Evolutionary conservation across 2,329 filamentous ascomycete genomes (phyloP).

Genomic region (Aspergillus uvarum): DNA sequence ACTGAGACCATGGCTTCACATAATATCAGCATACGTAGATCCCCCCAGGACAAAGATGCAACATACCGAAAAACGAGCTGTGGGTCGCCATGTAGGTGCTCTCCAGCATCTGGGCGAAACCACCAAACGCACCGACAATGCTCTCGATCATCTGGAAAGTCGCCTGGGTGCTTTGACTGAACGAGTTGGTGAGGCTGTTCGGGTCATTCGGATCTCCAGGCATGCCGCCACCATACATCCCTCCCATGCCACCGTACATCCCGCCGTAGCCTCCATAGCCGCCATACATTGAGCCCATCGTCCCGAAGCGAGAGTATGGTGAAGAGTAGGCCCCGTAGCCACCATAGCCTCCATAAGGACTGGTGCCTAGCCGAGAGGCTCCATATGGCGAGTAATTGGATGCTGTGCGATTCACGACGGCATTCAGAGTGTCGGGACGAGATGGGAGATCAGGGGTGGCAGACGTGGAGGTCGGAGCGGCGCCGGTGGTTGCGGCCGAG

Average conservation of each 20-base stretch:
- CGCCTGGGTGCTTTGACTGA: slow-evolving; percentile 90
- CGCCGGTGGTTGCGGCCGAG: slow-evolving; percentile 33
- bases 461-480: slow-evolving; percentile 47
- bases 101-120: slow-evolving; percentile 98
- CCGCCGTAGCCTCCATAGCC: slow-evolving; percentile 36
- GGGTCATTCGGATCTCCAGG: slow-evolving; percentile 75
- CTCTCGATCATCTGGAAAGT: slow-evolving; percentile 99
- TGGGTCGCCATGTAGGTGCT: slow-evolving; percentile 99
- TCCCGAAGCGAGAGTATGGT: background rate
- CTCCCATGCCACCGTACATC: slow-evolving; percentile 41
- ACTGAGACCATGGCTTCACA: slow-evolving; percentile 85
- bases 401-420: slow-evolving; percentile 83
- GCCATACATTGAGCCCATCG: slow-evolving; percentile 46
- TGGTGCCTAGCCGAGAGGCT: slow-evolving; percentile 56
- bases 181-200: slow-evolving; percentile 90
- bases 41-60: background rate
- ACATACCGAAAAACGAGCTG: slow-evolving; percentile 92
- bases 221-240: slow-evolving; percentile 53
- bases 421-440: slow-evolving; percentile 73
- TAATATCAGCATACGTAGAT: slow-evolving; percentile 6
- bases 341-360: slow-evolving; percentile 49
- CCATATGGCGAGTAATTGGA: slow-evolving; percentile 72
- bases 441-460: slow-evolving; percentile 72
- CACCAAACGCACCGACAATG: slow-evolving; percentile 92
- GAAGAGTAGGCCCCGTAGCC: slow-evolving; percentile 38